These are phyloP conservation scores for Trichomonascaceae sp. DNA, from an alignment of 1,139 yeast genomes.

Conservation along the genomic window DNA sequence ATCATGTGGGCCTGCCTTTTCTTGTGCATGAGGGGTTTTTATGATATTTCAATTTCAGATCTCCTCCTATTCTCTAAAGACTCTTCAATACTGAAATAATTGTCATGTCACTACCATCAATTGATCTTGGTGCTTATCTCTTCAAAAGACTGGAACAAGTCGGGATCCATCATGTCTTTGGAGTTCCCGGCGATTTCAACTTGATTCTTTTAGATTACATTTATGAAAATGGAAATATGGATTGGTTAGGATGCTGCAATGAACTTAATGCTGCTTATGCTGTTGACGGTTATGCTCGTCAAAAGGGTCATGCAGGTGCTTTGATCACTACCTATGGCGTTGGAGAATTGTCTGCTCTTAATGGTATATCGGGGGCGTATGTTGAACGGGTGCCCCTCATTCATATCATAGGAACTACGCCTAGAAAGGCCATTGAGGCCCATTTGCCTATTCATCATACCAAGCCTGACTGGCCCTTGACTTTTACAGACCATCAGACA, in stretches of 20 bases:
- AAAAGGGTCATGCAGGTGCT: slow-evolving; percentile 36
- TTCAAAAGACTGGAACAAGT: slow-evolving; percentile 54
- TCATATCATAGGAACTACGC: slow-evolving; percentile 78
- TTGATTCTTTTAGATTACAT: slow-evolving; percentile 52
- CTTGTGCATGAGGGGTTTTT: too few relatives aligned
- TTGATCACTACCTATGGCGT: slow-evolving; percentile 66
- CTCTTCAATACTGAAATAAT: not conserved
- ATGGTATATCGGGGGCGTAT: slow-evolving; percentile 78
- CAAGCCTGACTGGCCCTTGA: slow-evolving; percentile 44
- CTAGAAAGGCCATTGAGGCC: slow-evolving; percentile 40
- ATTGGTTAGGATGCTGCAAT: slow-evolving; percentile 59
- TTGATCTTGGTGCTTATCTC: slow-evolving; percentile 52
- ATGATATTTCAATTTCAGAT: too few relatives aligned
- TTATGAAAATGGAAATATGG: slow-evolving; percentile 49
- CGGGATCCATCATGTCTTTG: slow-evolving; percentile 61
- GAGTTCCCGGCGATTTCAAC: slow-evolving; percentile 73
- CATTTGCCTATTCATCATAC: slow-evolving; percentile 55
- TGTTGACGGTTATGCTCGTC: slow-evolving; percentile 71
- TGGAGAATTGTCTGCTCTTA: slow-evolving; percentile 79
- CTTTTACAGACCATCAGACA: slow-evolving; percentile 53
- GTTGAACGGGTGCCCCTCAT: slow-evolving; percentile 74
- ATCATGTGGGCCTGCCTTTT: too few relatives aligned
- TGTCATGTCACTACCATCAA: slow-evolving; percentile 7
- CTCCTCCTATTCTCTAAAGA: not conserved
- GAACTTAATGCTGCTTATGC: slow-evolving; percentile 68